These are phyloP conservation scores for Penicillium coprophilum DNA, from an alignment of 495 filamentous ascomycete species.

Conservation along the genomic window DNA sequence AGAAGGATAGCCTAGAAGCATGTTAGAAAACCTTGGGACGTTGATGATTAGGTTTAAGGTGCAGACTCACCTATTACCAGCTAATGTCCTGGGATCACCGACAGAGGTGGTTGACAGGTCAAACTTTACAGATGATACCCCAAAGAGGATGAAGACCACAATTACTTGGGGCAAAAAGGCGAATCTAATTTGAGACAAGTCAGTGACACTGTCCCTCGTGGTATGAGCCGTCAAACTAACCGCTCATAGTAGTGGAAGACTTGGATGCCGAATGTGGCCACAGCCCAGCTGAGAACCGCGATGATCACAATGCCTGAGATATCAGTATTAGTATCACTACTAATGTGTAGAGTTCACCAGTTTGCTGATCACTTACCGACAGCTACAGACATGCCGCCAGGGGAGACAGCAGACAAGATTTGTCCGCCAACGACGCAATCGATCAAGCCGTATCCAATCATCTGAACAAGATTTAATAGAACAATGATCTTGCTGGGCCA, in stretches of 20 bases:
- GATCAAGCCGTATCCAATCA: constrained; percentile 70
- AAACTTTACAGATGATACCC: constrained; percentile 63
- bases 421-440: constrained; percentile 72
- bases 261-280: constrained; percentile 72
- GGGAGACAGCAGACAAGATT: constrained; percentile 69
- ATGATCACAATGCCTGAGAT: constrained; percentile 64
- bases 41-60: not conserved
- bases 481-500: constrained; percentile 76
- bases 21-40: not conserved
- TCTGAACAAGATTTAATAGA: constrained; percentile 67
- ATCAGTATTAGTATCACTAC: constrained; percentile 4
- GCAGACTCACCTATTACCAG: constrained; percentile 50
- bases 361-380: constrained; percentile 47
- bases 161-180: constrained; percentile 68
- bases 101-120: constrained; percentile 53
- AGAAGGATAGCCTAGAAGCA: constrained; percentile 57
- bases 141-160: constrained; percentile 65
- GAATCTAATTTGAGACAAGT: constrained; percentile 41
- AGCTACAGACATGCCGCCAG: constrained; percentile 59
- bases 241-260: constrained; percentile 72
- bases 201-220: not conserved
- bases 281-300: constrained; percentile 62
- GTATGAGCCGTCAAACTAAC: constrained; percentile 29
- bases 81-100: constrained; percentile 52
- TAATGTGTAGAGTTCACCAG: not conserved